phyloP scores from a whole-genome alignment of 2,329 filamentous ascomycete species.

The Parascedosporium putredinis region DNA sequence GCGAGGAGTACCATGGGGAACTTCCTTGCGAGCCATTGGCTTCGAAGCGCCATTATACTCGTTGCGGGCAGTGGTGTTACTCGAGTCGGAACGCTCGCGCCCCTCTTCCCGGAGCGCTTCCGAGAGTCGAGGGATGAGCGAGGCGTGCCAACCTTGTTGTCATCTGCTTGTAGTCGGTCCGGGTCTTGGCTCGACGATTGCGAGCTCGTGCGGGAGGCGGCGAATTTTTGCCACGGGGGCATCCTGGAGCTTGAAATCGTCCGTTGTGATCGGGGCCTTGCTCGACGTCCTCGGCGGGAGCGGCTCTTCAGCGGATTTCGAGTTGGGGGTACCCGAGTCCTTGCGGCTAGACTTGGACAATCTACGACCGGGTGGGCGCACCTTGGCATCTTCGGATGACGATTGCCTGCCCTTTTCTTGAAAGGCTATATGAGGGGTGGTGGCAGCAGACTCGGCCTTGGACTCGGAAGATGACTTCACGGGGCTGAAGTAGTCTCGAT shows the following conservation, averaged over 20 bases:
- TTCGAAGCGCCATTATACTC: constrained; percentile 22
- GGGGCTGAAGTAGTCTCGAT: constrained; percentile 50
- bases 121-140: constrained; percentile 8
- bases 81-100: constrained; percentile 5
- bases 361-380: constrained; percentile 37
- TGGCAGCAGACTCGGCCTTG: constrained; percentile 23
- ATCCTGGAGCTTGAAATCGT: constrained; percentile 72
- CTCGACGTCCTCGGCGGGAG: constrained; percentile 22
- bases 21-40: constrained; percentile 54
- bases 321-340: constrained; percentile 17
- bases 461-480: constrained; percentile 35
- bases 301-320: constrained; percentile 27
- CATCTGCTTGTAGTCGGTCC: constrained; percentile 1
- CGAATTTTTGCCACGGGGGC: constrained; percentile 56
- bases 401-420: constrained; percentile 63
- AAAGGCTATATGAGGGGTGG: constrained; percentile 83
- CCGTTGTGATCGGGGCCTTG: constrained; percentile 27
- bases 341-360: constrained; percentile 29
- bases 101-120: constrained; percentile 5
- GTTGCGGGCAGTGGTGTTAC: not conserved
- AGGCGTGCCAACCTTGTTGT: constrained; percentile 3
- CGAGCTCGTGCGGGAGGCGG: constrained; percentile 32
- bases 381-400: constrained; percentile 43
- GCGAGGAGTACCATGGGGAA: constrained; percentile 31
- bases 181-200: constrained; percentile 22